Base-by-base conservation (phyloP, 345 rosid species). In the Draba incana region DNA sequence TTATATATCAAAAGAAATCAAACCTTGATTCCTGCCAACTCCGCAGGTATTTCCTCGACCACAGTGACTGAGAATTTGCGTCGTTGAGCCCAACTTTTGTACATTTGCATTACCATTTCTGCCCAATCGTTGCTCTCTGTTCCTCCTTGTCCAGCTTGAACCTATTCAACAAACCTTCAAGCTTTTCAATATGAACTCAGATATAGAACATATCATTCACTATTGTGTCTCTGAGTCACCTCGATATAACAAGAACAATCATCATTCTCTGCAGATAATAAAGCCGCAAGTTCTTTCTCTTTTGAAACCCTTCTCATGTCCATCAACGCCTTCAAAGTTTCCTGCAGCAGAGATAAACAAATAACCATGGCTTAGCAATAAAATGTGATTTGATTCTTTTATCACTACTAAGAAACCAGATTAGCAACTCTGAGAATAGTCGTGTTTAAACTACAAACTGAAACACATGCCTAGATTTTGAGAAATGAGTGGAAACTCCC, bases 111-210 rank as follows among this genome's bases (percentile, higher is more conserved):
- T 27, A 94, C 92, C 96, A 91, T 94, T 31, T 89, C 75, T 30
- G 97, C 99, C 96, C 97, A 94, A 79, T 94, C 97, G 79, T 85
- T 94, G 83, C 99, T 88, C 77, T 94, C 99, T 12, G 99, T 94
- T 70, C 99, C 97, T 31, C 99, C 99, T 20, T 95, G 97, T 73
- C 99, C 97, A 44, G 95, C 96, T 81, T 94, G 99, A 44, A 94
- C 97, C 99, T 91, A 70, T 69, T 16, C 16, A 51, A 27, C 4
- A 49, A 14, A 39, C 11, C 4, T 44, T 33, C 16, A 8, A 28
- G n/a, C 48, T 28, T 62, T 62, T 48, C 4, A 47, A 61, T 25
- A 67, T 3, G 20, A 45, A 45, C 13, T 56, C 60, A 55, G 5
- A 54, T 45, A 61, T 16, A 11, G 12, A 71, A 68, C 56, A 61